phyloP scores from a whole-genome alignment of 768 basidiomycete genomes.

The Leccinum truebloodii region DNA sequence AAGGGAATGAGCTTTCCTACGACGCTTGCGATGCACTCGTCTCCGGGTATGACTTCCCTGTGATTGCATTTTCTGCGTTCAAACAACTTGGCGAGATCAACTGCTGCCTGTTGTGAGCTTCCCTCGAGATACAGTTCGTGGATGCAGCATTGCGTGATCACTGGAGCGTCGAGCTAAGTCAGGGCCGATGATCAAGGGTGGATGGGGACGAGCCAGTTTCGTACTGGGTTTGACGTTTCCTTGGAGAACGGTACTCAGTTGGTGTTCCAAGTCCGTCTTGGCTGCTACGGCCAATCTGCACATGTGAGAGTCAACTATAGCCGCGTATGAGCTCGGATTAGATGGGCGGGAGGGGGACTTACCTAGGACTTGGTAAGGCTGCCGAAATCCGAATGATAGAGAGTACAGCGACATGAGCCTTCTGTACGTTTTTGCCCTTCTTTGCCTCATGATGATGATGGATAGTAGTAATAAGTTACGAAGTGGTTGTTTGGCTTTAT shows the following conservation, averaged over 20 bases:
- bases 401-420: slow-evolving; percentile 92
- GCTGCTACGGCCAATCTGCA: slow-evolving; percentile 66
- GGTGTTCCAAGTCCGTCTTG: slow-evolving; percentile 76
- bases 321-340: slow-evolving; percentile 9
- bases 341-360: slow-evolving; percentile 21
- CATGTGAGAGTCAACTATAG: slow-evolving; percentile 81
- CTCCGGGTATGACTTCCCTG: slow-evolving; percentile 77
- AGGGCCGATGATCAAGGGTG: slow-evolving; percentile 18
- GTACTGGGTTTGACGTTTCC: slow-evolving; percentile 90
- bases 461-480: neutral
- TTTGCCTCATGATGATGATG: slow-evolving; percentile 77
- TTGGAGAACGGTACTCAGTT: slow-evolving; percentile 76
- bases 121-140: slow-evolving; percentile 90
- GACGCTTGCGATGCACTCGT: slow-evolving; percentile 80
- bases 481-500: slow-evolving; percentile 28
- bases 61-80: slow-evolving; percentile 97
- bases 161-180: slow-evolving; percentile 56
- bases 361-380: slow-evolving; percentile 94
- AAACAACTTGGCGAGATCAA: slow-evolving; percentile 90
- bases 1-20: slow-evolving; percentile 53
- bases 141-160: slow-evolving; percentile 99
- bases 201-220: slow-evolving; percentile 31
- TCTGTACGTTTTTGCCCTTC: slow-evolving; percentile 91
- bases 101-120: slow-evolving; percentile 65
- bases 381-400: slow-evolving; percentile 84